phyloP scores from a whole-genome alignment of 2,329 filamentous ascomycete genomes.

The Escovopsis sp. region DNA sequence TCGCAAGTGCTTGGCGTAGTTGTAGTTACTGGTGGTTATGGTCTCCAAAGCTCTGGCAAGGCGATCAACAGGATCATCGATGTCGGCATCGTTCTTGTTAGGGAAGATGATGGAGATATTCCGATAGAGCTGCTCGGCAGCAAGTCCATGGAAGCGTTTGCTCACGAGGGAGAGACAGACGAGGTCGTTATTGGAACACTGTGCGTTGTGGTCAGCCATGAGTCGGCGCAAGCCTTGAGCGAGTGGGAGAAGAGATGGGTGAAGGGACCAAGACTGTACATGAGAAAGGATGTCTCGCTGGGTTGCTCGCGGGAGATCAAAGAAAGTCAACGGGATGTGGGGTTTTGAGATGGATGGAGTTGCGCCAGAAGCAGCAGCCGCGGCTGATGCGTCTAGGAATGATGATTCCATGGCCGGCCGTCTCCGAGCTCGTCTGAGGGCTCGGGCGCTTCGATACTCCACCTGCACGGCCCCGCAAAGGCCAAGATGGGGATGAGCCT shows the following conservation, averaged over 20 bases:
- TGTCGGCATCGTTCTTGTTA: slow-evolving; percentile 39
- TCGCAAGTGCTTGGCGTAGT: slow-evolving; percentile 44
- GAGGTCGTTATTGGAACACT: slow-evolving; percentile 39
- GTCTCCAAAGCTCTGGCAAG: slow-evolving; percentile 45
- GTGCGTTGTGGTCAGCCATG: slow-evolving; percentile 3
- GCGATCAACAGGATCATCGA: slow-evolving; percentile 39
- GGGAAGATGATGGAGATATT: slow-evolving; percentile 46
- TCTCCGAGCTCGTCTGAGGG: too few relatives aligned
- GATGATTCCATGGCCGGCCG: too few relatives aligned
- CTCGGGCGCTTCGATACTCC: too few relatives aligned
- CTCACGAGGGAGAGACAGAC: slow-evolving; percentile 45
- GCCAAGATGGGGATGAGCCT: too few relatives aligned
- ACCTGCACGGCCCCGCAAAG: too few relatives aligned
- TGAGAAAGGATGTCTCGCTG: slow-evolving; percentile 33
- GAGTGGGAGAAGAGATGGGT: not conserved
- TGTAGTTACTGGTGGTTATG: slow-evolving; percentile 47
- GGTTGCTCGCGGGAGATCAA: slow-evolving; percentile 32
- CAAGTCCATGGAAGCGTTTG: slow-evolving; percentile 41
- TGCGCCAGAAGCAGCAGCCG: not conserved
- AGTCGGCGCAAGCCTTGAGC: not conserved
- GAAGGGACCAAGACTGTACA: slow-evolving; percentile 18
- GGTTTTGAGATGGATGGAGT: not conserved
- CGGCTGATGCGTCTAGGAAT: not conserved
- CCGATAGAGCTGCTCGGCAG: slow-evolving; percentile 43
- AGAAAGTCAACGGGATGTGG: slow-evolving; percentile 17